phyloP scores from a whole-genome alignment of 1,139 yeast species.

The Sugiyamaella paludigena region DNA sequence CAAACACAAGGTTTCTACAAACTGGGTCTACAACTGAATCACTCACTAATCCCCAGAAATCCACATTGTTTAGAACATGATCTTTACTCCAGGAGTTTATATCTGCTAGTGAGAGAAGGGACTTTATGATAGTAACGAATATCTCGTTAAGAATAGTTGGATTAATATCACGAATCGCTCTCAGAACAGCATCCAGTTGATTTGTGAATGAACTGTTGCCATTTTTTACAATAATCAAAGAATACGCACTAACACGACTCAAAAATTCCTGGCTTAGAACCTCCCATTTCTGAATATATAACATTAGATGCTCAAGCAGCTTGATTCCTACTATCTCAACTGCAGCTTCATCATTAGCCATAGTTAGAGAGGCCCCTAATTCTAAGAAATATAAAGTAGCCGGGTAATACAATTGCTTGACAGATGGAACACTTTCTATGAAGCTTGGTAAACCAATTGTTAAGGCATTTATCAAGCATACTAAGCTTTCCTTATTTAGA shows the following conservation, averaged over 20 bases:
- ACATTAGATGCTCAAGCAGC: slow-evolving; percentile 18
- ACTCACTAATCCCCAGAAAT: slow-evolving; percentile 65
- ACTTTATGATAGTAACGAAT: slow-evolving; percentile 39
- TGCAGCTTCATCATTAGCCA: slow-evolving; percentile 19
- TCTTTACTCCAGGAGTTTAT: slow-evolving; percentile 49
- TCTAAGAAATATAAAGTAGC: slow-evolving; percentile 28
- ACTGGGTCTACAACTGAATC: slow-evolving; percentile 54
- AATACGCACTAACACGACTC: slow-evolving; percentile 29
- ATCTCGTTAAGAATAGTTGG: slow-evolving; percentile 19
- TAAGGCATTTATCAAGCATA: slow-evolving; percentile 24
- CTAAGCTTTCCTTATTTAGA: slow-evolving; percentile 15
- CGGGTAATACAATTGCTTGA: slow-evolving; percentile 26
- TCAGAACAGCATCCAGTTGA: slow-evolving; percentile 37
- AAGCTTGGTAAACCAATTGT: slow-evolving; percentile 30
- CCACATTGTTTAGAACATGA: slow-evolving; percentile 38
- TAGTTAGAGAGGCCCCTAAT: slow-evolving; percentile 24
- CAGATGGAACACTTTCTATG: slow-evolving; percentile 23
- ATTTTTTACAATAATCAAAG: slow-evolving; percentile 31
- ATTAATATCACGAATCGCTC: slow-evolving; percentile 15
- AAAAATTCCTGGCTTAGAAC: slow-evolving; percentile 34
- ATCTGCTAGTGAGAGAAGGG: slow-evolving; percentile 52
- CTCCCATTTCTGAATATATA: slow-evolving; percentile 28
- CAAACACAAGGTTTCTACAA: slow-evolving; percentile 49
- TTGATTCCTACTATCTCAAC: slow-evolving; percentile 17
- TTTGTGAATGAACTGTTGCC: slow-evolving; percentile 39